Conservation (phyloP, 2,329 filamentous ascomycete genomes). For the Cladophialophora immunda region DNA sequence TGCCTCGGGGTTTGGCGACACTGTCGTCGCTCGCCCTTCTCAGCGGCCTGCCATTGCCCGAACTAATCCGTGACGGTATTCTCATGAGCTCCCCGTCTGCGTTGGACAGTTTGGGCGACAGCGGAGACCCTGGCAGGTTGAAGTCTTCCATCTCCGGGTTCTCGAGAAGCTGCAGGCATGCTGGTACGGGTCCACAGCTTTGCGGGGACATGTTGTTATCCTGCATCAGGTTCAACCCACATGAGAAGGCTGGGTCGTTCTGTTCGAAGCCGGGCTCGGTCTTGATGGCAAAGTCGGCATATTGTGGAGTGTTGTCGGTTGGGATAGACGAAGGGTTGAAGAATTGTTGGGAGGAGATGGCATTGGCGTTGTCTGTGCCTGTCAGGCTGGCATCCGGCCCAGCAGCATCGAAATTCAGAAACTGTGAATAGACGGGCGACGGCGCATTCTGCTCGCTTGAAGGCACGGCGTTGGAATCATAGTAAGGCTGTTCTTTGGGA, state of each 20-base stretch:
- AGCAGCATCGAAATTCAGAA: slow-evolving; percentile 34
- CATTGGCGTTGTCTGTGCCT: slow-evolving; percentile 22
- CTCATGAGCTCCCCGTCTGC: not conserved
- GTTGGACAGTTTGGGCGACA: not conserved
- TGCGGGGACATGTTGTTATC: slow-evolving; percentile 12
- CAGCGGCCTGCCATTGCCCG: not conserved
- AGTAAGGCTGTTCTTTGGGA: slow-evolving; percentile 19
- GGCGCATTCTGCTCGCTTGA: slow-evolving; percentile 26
- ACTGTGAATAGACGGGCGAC: slow-evolving; percentile 35
- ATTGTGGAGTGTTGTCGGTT: slow-evolving; percentile 19
- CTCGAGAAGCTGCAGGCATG: slow-evolving; percentile 28
- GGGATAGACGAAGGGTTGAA: slow-evolving; percentile 21
- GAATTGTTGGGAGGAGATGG: slow-evolving; percentile 17
- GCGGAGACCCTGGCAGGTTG: slow-evolving; percentile 13
- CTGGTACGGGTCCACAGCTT: slow-evolving; percentile 22
- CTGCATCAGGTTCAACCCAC: slow-evolving; percentile 3
- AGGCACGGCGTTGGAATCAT: slow-evolving; percentile 20
- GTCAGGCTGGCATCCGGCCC: slow-evolving; percentile 27
- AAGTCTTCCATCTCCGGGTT: slow-evolving; percentile 34
- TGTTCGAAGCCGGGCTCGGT: slow-evolving; percentile 23
- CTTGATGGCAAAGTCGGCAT: slow-evolving; percentile 27
- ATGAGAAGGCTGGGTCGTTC: slow-evolving; percentile 17
- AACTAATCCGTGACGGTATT: not conserved
- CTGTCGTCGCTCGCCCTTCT: not conserved
- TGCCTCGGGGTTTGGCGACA: slow-evolving; percentile 27